Evolutionary conservation across 345 rosid species (phyloP).

Genomic region (Pugionium cornutum): DNA sequence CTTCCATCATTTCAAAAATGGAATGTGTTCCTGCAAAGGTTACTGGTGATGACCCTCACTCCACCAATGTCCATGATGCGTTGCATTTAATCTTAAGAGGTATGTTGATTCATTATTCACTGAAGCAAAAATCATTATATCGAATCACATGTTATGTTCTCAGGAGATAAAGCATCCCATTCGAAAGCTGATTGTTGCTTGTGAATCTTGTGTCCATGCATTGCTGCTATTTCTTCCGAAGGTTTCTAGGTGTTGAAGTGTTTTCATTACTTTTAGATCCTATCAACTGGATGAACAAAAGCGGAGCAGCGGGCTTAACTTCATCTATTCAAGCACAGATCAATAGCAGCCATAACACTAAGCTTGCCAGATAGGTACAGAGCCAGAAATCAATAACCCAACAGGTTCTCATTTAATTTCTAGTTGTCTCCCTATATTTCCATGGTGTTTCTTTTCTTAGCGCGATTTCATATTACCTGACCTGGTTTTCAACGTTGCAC

Average conservation of each 20-base stretch:
- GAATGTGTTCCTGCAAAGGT: conserved; percentile 77
- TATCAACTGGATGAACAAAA: conserved; percentile 20
- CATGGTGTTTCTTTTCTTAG: not conserved
- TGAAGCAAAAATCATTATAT: not conserved
- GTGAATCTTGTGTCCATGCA: conserved; percentile 4
- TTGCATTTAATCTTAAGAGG: conserved; percentile 5
- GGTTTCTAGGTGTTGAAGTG: conserved; percentile 3
- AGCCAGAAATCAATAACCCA: conserved; percentile 2
- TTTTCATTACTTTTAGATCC: not conserved
- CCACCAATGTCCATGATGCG: no score
- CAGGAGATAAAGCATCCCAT: not conserved
- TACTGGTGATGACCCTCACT: conserved; percentile 58
- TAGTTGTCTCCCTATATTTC: not conserved
- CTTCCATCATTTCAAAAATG: conserved; percentile 87
- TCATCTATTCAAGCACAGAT: not conserved
- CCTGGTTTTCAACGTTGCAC: not conserved
- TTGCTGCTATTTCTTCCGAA: not conserved
- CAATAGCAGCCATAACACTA: conserved; percentile 5
- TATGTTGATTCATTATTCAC: not conserved
- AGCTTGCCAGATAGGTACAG: conserved; percentile 11
- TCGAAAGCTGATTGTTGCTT: conserved; percentile 6
- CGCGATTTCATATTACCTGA: conserved; percentile 5
- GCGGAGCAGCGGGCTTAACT: not conserved
- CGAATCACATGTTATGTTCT: not conserved
- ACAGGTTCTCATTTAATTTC: conserved; percentile 14